phyloP scores from a whole-genome alignment of 148 eudicot genomes.

The Persicaria tinctoria region DNA sequence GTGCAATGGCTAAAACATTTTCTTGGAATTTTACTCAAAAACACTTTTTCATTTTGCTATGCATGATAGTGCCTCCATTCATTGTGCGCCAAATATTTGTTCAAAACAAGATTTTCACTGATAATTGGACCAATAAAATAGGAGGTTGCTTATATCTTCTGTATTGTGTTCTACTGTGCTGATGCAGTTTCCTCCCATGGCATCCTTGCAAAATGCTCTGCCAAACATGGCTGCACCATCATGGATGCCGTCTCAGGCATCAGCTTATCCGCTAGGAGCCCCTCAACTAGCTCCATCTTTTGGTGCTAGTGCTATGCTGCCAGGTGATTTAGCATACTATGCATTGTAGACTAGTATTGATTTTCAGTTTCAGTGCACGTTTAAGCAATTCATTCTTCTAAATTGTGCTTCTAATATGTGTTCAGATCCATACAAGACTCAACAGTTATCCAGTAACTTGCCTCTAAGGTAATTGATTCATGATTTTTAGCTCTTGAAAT shows the following conservation, averaged over 20 bases:
- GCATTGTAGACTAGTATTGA: neutral
- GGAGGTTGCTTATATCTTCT: neutral
- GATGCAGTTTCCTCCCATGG: constrained; percentile 74
- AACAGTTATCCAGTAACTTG: constrained; percentile 41
- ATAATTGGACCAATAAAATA: neutral
- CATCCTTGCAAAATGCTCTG: constrained; percentile 63
- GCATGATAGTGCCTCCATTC: neutral
- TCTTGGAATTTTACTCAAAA: neutral
- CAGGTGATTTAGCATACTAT: constrained; percentile 18
- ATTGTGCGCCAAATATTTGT: neutral
- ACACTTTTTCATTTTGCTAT: neutral
- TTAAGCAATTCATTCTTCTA: constrained; percentile 9
- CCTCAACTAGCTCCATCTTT: constrained; percentile 44
- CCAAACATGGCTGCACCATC: constrained; percentile 40
- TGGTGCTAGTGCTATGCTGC: constrained; percentile 30
- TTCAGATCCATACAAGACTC: constrained; percentile 57
- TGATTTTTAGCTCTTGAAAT: neutral
- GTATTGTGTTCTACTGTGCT: constrained; percentile 1
- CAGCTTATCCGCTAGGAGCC: constrained; percentile 37
- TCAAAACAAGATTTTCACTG: neutral
- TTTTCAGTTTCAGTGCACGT: neutral
- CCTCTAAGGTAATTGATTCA: constrained; percentile 40
- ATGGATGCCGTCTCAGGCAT: constrained; percentile 37
- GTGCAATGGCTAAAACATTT: neutral
- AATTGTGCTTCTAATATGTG: constrained; percentile 12